Evolutionary conservation across 768 basidiomycete species (phyloP).

Genomic region (Pholiota conissans): DNA sequence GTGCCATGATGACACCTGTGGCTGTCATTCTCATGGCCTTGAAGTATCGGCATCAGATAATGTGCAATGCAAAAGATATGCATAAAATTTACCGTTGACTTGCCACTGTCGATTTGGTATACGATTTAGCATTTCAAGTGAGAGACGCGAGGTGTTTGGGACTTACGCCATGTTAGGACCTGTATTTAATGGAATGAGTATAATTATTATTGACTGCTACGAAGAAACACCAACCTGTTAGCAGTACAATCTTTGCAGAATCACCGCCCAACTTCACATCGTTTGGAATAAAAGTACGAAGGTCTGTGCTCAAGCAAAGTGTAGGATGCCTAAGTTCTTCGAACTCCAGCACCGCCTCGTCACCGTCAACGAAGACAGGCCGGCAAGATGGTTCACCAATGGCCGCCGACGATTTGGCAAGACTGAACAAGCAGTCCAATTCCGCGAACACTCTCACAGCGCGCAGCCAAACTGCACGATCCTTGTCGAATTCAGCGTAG

Average conservation of each 20-base stretch:
- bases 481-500: slow-evolving; percentile 79
- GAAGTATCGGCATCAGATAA: slow-evolving; percentile 1
- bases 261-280: slow-evolving; percentile 83
- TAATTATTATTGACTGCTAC: neutral
- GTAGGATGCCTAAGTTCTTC: slow-evolving; percentile 89
- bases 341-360: slow-evolving; percentile 84
- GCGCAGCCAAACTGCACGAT: slow-evolving; percentile 81
- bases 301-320: slow-evolving; percentile 59
- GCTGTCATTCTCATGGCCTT: slow-evolving; percentile 96
- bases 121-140: neutral
- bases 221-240: slow-evolving; percentile 65
- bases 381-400: slow-evolving; percentile 94
- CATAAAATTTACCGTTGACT: slow-evolving; percentile 34
- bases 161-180: slow-evolving; percentile 89
- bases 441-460: slow-evolving; percentile 86
- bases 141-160: neutral
- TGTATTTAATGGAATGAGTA: slow-evolving; percentile 21
- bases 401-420: slow-evolving; percentile 86
- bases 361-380: slow-evolving; percentile 82
- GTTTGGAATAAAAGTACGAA: slow-evolving; percentile 89
- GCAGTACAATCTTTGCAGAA: slow-evolving; percentile 71
- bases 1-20: slow-evolving; percentile 91
- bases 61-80: neutral
- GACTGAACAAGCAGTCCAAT: slow-evolving; percentile 92
- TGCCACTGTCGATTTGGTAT: slow-evolving; percentile 25